Evolutionary conservation across 305 asterid genomes (phyloP).

Genomic region (Ilex paraguariensis): DNA sequence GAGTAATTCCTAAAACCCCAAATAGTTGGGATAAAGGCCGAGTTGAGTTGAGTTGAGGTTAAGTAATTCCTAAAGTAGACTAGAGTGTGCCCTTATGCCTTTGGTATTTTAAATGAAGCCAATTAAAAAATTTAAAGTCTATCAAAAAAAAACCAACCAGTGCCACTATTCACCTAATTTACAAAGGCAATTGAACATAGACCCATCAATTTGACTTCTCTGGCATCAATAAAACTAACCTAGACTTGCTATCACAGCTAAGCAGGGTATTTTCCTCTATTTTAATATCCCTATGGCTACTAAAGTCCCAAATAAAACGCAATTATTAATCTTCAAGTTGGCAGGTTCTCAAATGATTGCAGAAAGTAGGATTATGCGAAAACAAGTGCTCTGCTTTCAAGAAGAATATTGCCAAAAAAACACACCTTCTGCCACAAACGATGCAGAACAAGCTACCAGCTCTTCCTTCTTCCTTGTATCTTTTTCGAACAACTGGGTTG

Average conservation of each 20-base stretch:
- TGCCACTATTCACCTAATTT: background rate
- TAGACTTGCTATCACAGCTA: background rate
- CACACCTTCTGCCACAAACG: conserved; percentile 35
- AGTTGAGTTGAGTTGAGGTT: too few species aligned
- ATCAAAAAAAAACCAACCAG: background rate
- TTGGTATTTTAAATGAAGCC: too few species aligned
- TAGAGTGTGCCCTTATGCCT: too few species aligned
- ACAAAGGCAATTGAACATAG: background rate
- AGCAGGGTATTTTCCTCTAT: background rate
- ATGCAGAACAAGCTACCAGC: conserved; percentile 36
- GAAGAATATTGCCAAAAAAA: background rate
- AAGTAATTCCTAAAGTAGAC: too few species aligned
- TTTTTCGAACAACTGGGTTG: conserved; percentile 18
- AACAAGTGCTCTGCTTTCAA: background rate
- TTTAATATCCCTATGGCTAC: background rate
- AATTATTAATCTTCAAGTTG: background rate
- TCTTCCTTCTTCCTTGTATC: conserved; percentile 35
- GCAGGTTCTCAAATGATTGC: background rate
- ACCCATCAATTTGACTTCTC: background rate
- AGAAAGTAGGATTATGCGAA: background rate
- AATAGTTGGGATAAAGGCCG: too few species aligned
- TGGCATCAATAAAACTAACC: background rate
- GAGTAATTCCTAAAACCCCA: too few species aligned
- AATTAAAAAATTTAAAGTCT: too few species aligned
- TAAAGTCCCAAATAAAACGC: background rate